These are phyloP conservation scores for Rhodosporidiobolus odoratus DNA, from an alignment of 768 basidiomycete genomes.

Conservation along the genomic window DNA sequence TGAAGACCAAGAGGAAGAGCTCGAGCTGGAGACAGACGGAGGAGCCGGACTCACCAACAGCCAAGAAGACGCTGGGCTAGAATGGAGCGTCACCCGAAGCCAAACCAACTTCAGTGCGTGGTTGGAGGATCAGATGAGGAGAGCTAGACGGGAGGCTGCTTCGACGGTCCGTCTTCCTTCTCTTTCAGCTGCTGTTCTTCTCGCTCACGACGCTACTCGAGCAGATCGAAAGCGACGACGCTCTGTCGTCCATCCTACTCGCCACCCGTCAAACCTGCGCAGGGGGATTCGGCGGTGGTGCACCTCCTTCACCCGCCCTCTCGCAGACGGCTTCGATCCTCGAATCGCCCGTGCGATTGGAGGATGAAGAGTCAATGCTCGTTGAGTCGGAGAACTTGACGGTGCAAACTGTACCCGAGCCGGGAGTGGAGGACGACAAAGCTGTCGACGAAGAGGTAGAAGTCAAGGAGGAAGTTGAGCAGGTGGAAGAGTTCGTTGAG, in stretches of 20 bases:
- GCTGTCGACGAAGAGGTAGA: neutral
- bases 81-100: slow-evolving; percentile 15
- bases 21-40: neutral
- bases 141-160: neutral
- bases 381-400: too few relatives aligned
- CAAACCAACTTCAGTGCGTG: slow-evolving; percentile 26
- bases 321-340: neutral
- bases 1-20: neutral
- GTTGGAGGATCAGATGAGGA: slow-evolving; percentile 15
- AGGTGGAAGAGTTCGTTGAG: too few relatives aligned
- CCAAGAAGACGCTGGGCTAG: slow-evolving; percentile 15
- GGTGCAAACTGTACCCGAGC: neutral
- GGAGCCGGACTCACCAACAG: slow-evolving; percentile 14
- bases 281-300: too few relatives aligned
- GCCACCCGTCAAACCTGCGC: too few relatives aligned
- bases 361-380: slow-evolving; percentile 2
- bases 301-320: neutral
- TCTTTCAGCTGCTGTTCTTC: too few relatives aligned
- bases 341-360: neutral
- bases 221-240: slow-evolving; percentile 28
- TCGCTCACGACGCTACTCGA: neutral
- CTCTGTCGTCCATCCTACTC: slow-evolving; percentile 22
- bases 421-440: neutral
- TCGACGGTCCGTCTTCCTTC: slow-evolving; percentile 9
- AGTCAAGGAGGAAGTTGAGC: neutral